phyloP scores from a whole-genome alignment of 2,329 filamentous ascomycete species.

The Periconia macrospinosa region DNA sequence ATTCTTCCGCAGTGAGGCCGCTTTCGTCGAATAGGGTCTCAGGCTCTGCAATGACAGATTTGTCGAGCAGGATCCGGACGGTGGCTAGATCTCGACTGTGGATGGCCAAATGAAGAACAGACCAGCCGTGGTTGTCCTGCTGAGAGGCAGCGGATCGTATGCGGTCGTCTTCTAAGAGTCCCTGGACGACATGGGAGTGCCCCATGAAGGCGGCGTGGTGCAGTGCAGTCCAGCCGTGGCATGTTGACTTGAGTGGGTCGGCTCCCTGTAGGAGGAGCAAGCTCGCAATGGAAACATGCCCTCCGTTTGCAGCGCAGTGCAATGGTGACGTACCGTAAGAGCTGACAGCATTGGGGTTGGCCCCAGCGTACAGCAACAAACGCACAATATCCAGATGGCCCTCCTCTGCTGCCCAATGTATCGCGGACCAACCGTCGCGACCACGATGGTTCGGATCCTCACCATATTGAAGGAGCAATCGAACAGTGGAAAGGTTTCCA shows the following conservation, averaged over 20 bases:
- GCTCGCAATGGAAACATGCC: too few species aligned
- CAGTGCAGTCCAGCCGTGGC: background rate
- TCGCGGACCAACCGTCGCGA: background rate
- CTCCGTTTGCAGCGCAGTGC: too few species aligned
- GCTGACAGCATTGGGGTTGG: too few species aligned
- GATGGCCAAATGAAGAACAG: conserved; percentile 1
- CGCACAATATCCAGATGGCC: too few species aligned
- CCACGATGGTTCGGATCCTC: background rate
- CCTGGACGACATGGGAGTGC: background rate
- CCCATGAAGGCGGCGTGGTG: background rate
- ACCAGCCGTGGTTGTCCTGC: conserved; percentile 1
- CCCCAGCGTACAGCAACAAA: too few species aligned
- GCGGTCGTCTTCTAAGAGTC: background rate
- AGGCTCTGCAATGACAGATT: too few species aligned
- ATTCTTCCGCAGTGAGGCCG: too few species aligned
- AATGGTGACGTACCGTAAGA: too few species aligned
- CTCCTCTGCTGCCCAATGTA: background rate
- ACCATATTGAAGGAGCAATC: background rate
- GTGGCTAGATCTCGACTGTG: conserved; percentile 2
- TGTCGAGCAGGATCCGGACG: too few species aligned
- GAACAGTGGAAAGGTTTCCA: background rate
- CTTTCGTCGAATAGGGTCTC: too few species aligned
- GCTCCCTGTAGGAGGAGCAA: too few species aligned
- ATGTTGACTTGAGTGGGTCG: background rate
- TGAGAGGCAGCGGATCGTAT: conserved; percentile 1